These are phyloP conservation scores for Tylopilus rubrobrunneus DNA, from an alignment of 768 basidiomycete genomes.

Conservation along the genomic window DNA sequence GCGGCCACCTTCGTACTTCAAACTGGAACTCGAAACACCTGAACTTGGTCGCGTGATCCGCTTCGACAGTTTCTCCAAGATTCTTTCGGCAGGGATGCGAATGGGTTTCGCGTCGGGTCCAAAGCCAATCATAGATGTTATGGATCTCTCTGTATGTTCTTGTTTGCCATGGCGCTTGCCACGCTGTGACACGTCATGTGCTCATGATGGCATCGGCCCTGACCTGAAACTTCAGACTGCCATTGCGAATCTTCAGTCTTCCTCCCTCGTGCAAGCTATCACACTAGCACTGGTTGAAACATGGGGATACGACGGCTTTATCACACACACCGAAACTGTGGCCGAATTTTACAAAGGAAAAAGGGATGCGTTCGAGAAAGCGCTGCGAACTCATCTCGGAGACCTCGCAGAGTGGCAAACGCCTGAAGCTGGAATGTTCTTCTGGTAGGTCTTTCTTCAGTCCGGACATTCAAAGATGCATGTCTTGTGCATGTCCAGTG, in stretches of 20 bases:
- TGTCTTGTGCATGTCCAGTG: constrained; percentile 3
- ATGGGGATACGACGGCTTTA: constrained; percentile 79
- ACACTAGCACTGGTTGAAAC: constrained; percentile 51
- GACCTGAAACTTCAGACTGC: constrained; percentile 46
- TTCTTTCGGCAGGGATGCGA: constrained; percentile 72
- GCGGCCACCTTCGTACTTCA: constrained; percentile 76
- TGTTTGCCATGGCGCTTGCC: background rate
- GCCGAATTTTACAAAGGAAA: constrained; percentile 71
- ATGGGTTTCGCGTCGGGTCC: constrained; percentile 83
- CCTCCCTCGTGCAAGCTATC: constrained; percentile 63
- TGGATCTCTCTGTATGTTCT: constrained; percentile 63
- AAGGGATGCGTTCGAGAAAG: constrained; percentile 73
- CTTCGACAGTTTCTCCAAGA: constrained; percentile 88
- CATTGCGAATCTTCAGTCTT: constrained; percentile 63
- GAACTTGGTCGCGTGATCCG: constrained; percentile 77
- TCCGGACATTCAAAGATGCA: constrained; percentile 5
- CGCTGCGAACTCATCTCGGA: constrained; percentile 71
- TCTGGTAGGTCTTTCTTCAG: constrained; percentile 52
- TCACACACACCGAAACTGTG: constrained; percentile 61
- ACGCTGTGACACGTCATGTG: too few relatives aligned
- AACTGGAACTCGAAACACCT: constrained; percentile 63
- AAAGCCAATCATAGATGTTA: constrained; percentile 55
- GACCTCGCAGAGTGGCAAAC: constrained; percentile 71
- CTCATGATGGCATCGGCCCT: background rate
- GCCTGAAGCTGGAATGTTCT: constrained; percentile 86